Evolutionary conservation across 2,329 filamentous ascomycete genomes (phyloP), one percentile per base, ranked within the genome.

Genomic region (Aspergillus neoniger): DNA sequence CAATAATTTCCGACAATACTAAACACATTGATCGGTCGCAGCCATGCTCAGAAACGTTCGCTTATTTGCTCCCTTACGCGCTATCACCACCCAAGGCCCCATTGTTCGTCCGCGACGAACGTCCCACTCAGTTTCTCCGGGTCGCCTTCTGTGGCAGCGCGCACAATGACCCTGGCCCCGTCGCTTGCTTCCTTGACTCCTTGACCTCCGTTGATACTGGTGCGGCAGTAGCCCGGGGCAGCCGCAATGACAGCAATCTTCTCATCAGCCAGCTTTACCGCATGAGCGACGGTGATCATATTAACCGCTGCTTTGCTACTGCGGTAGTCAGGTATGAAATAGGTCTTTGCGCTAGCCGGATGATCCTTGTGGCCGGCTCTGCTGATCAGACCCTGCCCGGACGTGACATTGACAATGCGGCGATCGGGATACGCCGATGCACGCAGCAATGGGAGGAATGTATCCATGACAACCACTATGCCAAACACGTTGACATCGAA

Each of bases 361-460:
- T 39, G 41, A 15, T 30, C 25, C n/a, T 47, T 43, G 15, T 39
- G 44, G 28, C 38, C 36, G 19, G 58, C 58, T 5, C 60, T 56
- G 12, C 58, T 55, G 17, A 63, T 50, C 21, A 54, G 48, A 25
- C 54, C 55, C 14, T 57, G 43, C 14, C 59, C 56, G 25, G 56
- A 61, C 5, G 61, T 55, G 14, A 63, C 61, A 17, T 52, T 63
- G 8, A 61, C 61, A 19, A 63, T 63, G 28, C 61, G 61, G 14
- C 61, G 61, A 30, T 63, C 39, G 48, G 44, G 19, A 36, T 61
- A 58, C 49, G 50, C 51, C 2, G 61, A 63, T 2, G 53, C 50
- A 25, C 61, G 58, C 4, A 63, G 21, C 2, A 63, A 36, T 14
- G 57, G 57, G 8, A 62, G 51, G 28, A 62, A 62, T 8, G 43